Conservation (phyloP, 2,329 filamentous ascomycete genomes). For the Calcarisporium arbuscula region DNA sequence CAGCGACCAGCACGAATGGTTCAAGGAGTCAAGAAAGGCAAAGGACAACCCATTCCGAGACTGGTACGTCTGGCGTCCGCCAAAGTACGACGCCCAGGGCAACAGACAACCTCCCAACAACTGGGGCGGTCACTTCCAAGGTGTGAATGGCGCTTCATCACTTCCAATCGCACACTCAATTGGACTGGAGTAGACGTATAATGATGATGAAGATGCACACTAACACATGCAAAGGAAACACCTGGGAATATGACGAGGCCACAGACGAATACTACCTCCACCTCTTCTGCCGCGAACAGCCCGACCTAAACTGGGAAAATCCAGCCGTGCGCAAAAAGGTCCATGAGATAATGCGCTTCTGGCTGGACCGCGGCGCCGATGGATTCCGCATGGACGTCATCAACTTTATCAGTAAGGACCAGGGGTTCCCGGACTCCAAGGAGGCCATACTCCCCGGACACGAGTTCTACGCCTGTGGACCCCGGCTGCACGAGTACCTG, state of each 20-base stretch:
- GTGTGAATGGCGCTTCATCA: conserved; percentile 9
- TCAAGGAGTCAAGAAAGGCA: conserved; percentile 46
- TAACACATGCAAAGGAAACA: conserved; percentile 24
- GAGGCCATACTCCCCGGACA: conserved; percentile 23
- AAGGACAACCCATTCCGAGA: conserved; percentile 49
- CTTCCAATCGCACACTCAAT: background rate
- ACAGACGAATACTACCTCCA: conserved; percentile 55
- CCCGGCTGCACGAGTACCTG: conserved; percentile 39
- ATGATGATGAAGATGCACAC: no score
- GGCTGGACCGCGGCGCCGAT: conserved; percentile 62
- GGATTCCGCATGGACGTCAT: conserved; percentile 64
- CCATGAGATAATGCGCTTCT: conserved; percentile 65
- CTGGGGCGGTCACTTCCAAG: conserved; percentile 38
- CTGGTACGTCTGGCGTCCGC: conserved; percentile 62
- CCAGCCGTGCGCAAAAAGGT: conserved; percentile 57
- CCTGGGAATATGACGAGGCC: conserved; percentile 43
- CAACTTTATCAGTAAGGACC: conserved; percentile 60
- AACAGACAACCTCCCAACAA: conserved; percentile 57
- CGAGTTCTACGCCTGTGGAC: conserved; percentile 49
- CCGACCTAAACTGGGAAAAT: conserved; percentile 75
- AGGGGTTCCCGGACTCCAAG: conserved; percentile 45
- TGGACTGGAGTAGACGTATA: no score
- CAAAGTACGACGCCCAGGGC: conserved; percentile 49
- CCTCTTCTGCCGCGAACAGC: conserved; percentile 64
- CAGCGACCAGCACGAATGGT: conserved; percentile 50